These are phyloP conservation scores for Dioszegia hungarica DNA, from an alignment of 768 basidiomycete genomes.

Conservation along the genomic window DNA sequence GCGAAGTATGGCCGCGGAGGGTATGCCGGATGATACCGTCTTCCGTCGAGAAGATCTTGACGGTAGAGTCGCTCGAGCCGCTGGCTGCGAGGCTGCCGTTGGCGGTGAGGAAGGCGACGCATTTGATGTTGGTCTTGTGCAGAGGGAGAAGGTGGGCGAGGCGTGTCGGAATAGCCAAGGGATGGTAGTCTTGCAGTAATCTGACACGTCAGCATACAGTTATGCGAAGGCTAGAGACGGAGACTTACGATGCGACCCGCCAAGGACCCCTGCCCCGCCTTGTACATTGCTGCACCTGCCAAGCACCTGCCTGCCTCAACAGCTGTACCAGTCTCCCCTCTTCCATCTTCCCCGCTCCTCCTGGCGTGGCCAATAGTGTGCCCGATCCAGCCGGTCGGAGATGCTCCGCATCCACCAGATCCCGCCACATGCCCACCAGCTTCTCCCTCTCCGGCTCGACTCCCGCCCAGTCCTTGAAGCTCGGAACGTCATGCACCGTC, in stretches of 20 bases:
- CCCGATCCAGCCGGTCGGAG: neutral
- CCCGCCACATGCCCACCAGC: slow-evolving; percentile 36
- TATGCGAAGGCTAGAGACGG: neutral
- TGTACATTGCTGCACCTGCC: slow-evolving; percentile 31
- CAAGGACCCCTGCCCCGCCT: slow-evolving; percentile 9
- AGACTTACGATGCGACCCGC: slow-evolving; percentile 22
- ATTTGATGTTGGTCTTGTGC: slow-evolving; percentile 44
- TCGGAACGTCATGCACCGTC: slow-evolving; percentile 44
- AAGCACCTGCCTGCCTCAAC: slow-evolving; percentile 42
- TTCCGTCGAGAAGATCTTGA: slow-evolving; percentile 34
- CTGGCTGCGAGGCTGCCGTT: slow-evolving; percentile 27
- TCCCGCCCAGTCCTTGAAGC: slow-evolving; percentile 45
- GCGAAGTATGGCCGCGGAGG: slow-evolving; percentile 37
- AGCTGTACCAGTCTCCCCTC: slow-evolving; percentile 27
- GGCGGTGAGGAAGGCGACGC: slow-evolving; percentile 27
- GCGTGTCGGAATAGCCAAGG: slow-evolving; percentile 26
- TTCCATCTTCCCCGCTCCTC: slow-evolving; percentile 3
- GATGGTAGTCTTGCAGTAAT: slow-evolving; percentile 40
- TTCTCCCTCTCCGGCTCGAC: slow-evolving; percentile 38
- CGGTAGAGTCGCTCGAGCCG: slow-evolving; percentile 45
- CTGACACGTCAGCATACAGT: slow-evolving; percentile 14
- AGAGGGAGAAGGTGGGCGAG: slow-evolving; percentile 18
- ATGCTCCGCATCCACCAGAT: slow-evolving; percentile 24
- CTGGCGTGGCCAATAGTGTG: no score
- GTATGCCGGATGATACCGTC: slow-evolving; percentile 15